Base-by-base conservation (phyloP, 192 early-diverging fungal genomes). In the Phycomyces nitens region DNA sequence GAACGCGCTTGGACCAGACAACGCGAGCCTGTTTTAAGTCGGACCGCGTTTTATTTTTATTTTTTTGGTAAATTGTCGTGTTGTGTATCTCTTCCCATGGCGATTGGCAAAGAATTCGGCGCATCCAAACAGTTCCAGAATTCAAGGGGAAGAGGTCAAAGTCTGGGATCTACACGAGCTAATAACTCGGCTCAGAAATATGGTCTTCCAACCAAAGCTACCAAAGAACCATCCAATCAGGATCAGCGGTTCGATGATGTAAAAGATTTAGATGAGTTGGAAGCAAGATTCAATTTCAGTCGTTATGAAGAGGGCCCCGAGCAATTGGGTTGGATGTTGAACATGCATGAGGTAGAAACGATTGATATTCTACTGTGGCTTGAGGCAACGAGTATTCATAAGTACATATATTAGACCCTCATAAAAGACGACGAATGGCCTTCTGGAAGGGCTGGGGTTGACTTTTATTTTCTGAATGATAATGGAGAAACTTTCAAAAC, bases 391-490 rank as follows among this genome's bases (percentile, higher is more conserved):
- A 53, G 34, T 42, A 3, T 59, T 40, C 18, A 38, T 39, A 29
- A 10, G 53, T 53, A 55, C 18, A 69, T 18, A 10, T 15, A 23
- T 15, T 76, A 89, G 81, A 90, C 90, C 0, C 65, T 84, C 8
- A 79, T 94, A 24, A 68, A 72, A 44, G 85, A 88, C 68, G 67
- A 73, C 1, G 87, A 94, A 54, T 83, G 81, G 77, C 71, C 77
- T 18, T 73, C 78, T 20, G 88, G 87, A 23, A 80, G 82, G 51
- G 68, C 93, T 0, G 95, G 87, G 0, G 86, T 96, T 4, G 94
- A 98, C 74, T 88, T 89, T 50, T 98, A 96, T 66, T 99, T 99
- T 71, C 75, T 98, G 39, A 88, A 94, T 59, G 92, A 92, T 26
- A 91, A 92, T 51, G 92, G 93, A 29, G 82, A 80, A 23, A 85